Conservation (phyloP, 345 rosid species). For the Aquilaria yunnanensis region DNA sequence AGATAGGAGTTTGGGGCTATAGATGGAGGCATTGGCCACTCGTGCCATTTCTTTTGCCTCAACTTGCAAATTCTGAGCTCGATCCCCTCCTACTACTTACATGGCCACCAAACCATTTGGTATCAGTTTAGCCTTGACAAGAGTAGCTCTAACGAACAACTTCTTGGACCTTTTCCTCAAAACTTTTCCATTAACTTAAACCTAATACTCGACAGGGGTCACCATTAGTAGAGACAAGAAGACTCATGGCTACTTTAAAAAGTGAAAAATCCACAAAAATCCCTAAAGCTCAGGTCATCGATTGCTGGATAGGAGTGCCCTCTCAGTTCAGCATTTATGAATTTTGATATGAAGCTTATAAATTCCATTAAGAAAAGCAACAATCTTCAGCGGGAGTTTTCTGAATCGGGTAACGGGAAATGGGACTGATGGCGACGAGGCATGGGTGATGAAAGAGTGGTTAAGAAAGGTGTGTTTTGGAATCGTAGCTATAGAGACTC, state of each 20-base stretch:
- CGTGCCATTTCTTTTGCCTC: conserved; percentile 81
- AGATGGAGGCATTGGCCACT: conserved; percentile 74
- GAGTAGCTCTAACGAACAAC: conserved; percentile 29
- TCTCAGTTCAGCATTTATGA: no score
- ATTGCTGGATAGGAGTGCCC: no score
- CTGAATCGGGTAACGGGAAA: no score
- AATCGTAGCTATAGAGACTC: no score
- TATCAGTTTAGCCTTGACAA: conserved; percentile 28
- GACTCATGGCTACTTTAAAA: conserved; percentile 3
- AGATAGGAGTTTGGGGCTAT: conserved; percentile 70
- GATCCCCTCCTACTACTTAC: conserved; percentile 26
- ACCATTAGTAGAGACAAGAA: conserved; percentile 4
- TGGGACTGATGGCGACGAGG: no score
- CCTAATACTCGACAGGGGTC: neutral
- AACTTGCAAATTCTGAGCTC: conserved; percentile 73
- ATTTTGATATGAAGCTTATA: no score
- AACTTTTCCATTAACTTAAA: neutral
- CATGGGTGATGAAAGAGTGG: no score
- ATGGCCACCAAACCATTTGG: conserved; percentile 22
- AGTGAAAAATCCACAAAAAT: no score
- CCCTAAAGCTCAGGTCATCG: no score
- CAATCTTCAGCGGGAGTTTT: no score
- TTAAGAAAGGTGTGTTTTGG: no score
- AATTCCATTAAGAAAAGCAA: no score
- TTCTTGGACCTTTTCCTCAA: neutral